Evolutionary conservation across 441 rosid genomes (phyloP).

Genomic region (Syzygium syzygioides): DNA sequence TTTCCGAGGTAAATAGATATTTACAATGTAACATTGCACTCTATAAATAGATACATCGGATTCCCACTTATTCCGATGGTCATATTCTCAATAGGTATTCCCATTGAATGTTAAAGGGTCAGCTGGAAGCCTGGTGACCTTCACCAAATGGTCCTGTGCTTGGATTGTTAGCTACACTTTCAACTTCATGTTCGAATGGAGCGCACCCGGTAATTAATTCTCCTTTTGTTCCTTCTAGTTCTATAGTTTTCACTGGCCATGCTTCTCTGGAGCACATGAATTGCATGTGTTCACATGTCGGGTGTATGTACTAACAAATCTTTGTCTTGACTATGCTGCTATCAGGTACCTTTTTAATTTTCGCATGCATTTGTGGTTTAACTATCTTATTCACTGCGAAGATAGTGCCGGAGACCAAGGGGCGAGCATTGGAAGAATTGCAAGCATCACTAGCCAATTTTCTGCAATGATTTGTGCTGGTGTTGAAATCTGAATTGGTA

Average conservation of each 20-base stretch:
- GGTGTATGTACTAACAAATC: not conserved
- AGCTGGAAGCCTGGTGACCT: slow-evolving; percentile 52
- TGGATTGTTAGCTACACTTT: slow-evolving; percentile 42
- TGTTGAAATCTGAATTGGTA: not conserved
- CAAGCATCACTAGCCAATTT: slow-evolving; percentile 17
- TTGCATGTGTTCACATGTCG: not conserved
- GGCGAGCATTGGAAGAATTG: slow-evolving; percentile 49
- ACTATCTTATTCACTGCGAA: slow-evolving; percentile 32
- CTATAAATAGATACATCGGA: not conserved
- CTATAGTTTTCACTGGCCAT: not conserved
- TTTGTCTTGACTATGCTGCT: not conserved
- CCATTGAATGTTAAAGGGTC: slow-evolving; percentile 47
- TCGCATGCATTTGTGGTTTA: slow-evolving; percentile 23
- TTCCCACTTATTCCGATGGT: not conserved
- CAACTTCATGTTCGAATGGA: slow-evolving; percentile 60
- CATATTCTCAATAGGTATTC: slow-evolving; percentile 35
- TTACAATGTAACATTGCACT: not conserved
- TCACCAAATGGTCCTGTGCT: slow-evolving; percentile 35
- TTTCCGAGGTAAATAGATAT: slow-evolving; percentile 52
- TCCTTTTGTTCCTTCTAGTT: not conserved
- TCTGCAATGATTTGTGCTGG: not conserved
- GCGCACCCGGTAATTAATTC: slow-evolving; percentile 33
- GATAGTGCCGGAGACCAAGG: slow-evolving; percentile 56
- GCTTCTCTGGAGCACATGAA: not conserved
- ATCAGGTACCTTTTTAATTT: slow-evolving; percentile 52